phyloP scores from a whole-genome alignment of 805 yeast genomes.

The Aciculoconidium aculeatum region DNA sequence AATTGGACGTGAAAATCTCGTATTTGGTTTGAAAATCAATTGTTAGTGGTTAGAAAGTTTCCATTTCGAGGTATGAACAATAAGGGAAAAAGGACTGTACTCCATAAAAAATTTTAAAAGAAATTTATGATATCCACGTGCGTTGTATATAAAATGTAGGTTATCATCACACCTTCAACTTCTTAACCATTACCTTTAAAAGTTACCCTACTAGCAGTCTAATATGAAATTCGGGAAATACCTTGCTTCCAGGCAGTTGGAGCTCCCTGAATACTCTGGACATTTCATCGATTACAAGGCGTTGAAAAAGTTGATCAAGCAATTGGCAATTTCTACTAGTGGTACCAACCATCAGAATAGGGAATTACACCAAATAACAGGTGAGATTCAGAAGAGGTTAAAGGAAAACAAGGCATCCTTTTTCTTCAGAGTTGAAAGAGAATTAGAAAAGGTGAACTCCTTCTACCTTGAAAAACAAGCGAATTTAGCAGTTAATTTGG shows the following conservation, averaged over 20 bases:
- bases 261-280: conserved; percentile 90
- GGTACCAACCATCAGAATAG: conserved; percentile 13
- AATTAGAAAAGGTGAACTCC: conserved; percentile 89
- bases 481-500: conserved; percentile 73
- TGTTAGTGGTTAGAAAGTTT: too few species aligned
- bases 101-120: too few species aligned
- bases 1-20: too few species aligned
- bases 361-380: conserved; percentile 17
- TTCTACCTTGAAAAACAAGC: conserved; percentile 90
- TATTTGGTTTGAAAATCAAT: too few species aligned
- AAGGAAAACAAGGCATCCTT: conserved; percentile 89
- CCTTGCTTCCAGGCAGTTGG: conserved; percentile 88
- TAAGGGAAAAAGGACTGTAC: too few species aligned
- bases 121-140: too few species aligned
- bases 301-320: conserved; percentile 84
- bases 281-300: conserved; percentile 94
- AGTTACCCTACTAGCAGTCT: too few species aligned
- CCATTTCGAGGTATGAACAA: too few species aligned
- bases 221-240: conserved; percentile 89
- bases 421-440: conserved; percentile 87
- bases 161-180: too few species aligned
- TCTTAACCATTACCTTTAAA: not conserved
- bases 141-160: too few species aligned
- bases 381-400: conserved; percentile 42
- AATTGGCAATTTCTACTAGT: conserved; percentile 47